phyloP scores from a whole-genome alignment of 164 flowering plant species.

The Sextonia rubra region DNA sequence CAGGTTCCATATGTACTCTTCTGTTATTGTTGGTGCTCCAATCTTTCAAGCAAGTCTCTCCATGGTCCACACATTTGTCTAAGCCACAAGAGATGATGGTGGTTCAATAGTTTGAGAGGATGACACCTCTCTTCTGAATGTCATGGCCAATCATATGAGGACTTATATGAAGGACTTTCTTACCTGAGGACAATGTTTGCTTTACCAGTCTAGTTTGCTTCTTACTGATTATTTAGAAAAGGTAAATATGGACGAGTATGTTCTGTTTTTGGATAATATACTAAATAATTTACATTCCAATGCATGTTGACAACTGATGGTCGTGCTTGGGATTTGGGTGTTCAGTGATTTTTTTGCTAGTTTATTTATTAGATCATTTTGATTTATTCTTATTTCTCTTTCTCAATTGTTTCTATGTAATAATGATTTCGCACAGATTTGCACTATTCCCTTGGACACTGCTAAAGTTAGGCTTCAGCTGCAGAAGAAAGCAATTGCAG shows the following conservation, averaged over 20 bases:
- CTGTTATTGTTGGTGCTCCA: neutral
- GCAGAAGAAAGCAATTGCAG: slow-evolving; percentile 55
- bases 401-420: neutral
- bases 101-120: neutral
- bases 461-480: slow-evolving; percentile 98
- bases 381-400: neutral
- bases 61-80: neutral
- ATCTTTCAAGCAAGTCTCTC: neutral
- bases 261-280: neutral
- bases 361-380: neutral
- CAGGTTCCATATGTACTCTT: neutral
- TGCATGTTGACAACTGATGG: neutral
- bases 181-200: neutral
- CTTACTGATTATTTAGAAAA: neutral
- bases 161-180: neutral
- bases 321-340: neutral
- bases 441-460: slow-evolving; percentile 89
- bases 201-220: neutral
- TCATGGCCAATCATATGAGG: neutral
- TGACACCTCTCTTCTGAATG: neutral
- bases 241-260: neutral
- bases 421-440: slow-evolving; percentile 44
- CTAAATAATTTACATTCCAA: neutral
- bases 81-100: neutral
- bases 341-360: neutral